Conservation (phyloP, 148 eudicot species). For the Oxyria digyna region DNA sequence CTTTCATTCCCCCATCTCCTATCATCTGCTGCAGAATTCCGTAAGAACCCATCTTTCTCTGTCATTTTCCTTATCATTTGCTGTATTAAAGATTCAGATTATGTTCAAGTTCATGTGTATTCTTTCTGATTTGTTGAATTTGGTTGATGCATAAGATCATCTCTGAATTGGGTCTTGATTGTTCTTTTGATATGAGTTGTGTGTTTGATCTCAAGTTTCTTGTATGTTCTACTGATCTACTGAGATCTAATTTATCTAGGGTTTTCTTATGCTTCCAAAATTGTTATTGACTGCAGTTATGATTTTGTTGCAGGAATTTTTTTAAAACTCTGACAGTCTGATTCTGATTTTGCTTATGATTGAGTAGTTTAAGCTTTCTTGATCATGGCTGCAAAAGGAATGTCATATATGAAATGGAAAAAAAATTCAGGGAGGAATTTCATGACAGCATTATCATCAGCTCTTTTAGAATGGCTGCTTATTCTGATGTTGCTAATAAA, state of each 20-base stretch:
- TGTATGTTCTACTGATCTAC: neutral
- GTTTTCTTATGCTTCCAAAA: neutral
- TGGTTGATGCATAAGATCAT: neutral
- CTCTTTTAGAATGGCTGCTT: constrained; percentile 75
- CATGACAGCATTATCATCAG: constrained; percentile 38
- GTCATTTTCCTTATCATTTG: neutral
- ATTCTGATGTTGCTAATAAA: constrained; percentile 58
- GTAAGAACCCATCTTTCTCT: constrained; percentile 18
- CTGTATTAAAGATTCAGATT: neutral
- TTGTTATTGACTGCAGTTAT: neutral
- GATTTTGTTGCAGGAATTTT: neutral
- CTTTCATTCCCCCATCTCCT: neutral
- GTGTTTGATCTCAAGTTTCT: neutral
- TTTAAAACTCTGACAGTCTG: too few relatives aligned
- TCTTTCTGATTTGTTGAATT: neutral
- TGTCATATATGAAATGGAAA: constrained; percentile 20
- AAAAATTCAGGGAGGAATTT: constrained; percentile 16
- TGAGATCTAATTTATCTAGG: neutral
- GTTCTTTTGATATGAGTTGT: neutral
- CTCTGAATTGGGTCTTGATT: neutral
- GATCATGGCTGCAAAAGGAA: constrained; percentile 32
- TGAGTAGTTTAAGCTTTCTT: constrained; percentile 11
- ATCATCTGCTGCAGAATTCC: neutral
- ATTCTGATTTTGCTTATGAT: constrained; percentile 12
- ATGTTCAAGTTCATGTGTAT: neutral